Evolutionary conservation across 2,329 filamentous ascomycete species (phyloP).

Genomic region (Plenodomus tracheiphilus): DNA sequence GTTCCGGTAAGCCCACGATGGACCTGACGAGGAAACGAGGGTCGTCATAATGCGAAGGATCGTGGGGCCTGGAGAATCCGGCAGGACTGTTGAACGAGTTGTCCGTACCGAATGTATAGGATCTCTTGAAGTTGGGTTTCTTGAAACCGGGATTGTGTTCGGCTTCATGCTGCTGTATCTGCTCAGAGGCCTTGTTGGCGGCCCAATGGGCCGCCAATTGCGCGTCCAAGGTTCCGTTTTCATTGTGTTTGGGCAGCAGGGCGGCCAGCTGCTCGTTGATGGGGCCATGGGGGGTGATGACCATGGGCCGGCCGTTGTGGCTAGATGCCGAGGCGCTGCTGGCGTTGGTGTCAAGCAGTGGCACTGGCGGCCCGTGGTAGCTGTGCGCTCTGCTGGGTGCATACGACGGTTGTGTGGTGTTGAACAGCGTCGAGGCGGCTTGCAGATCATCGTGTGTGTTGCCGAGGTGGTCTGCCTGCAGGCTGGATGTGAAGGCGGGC

Average conservation of each 20-base stretch:
- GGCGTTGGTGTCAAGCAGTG: slow-evolving; percentile 3
- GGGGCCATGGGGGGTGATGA: slow-evolving; percentile 28
- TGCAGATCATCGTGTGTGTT: slow-evolving; percentile 38
- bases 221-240: slow-evolving; percentile 33
- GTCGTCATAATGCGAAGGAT: no score
- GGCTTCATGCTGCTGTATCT: slow-evolving; percentile 18
- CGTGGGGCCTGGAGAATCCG: no score
- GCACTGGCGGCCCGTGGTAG: slow-evolving; percentile 19
- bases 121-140: slow-evolving; percentile 27
- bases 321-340: slow-evolving; percentile 8
- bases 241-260: slow-evolving; percentile 32
- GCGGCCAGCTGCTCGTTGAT: slow-evolving; percentile 36
- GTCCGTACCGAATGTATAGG: slow-evolving; percentile 43
- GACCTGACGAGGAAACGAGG: slow-evolving; percentile 19
- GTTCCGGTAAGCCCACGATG: slow-evolving; percentile 8
- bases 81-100: slow-evolving; percentile 38
- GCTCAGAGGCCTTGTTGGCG: slow-evolving; percentile 13
- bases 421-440: slow-evolving; percentile 38
- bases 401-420: slow-evolving; percentile 33
- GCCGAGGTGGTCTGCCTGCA: slow-evolving; percentile 18
- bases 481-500: slow-evolving; percentile 16
- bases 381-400: slow-evolving; percentile 21
- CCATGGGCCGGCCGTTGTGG: slow-evolving; percentile 17
- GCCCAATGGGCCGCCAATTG: slow-evolving; percentile 34
- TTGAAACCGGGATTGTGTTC: slow-evolving; percentile 20